Base-by-base conservation (phyloP, 345 rosid genomes). In the Gossypium turneri region DNA sequence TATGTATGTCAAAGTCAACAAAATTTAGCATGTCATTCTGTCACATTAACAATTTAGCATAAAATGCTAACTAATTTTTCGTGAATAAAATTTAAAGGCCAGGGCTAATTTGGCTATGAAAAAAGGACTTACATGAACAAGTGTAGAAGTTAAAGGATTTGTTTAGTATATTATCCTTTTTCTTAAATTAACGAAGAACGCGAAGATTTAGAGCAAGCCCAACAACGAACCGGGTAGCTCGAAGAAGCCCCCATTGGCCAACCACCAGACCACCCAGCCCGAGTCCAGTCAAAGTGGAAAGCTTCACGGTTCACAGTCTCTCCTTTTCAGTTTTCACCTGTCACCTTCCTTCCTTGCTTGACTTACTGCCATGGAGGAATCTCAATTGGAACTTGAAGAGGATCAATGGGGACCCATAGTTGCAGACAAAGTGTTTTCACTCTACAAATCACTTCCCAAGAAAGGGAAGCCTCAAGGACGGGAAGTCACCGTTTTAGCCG, bases 401-500 rank as follows among this genome's bases (percentile, higher is more conserved):
- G 17, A 27, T 9, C 47, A 69, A 69, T 52, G 73, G 73, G 73
- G 60, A 17, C 6, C 7, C 27, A 52, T 13, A n/a, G 73, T 70
- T 70, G 47, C 73, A 52, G 73, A 70, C 25, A 70, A 69, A n/a
- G 73, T 69, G 4, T 51, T 69, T 27, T 34, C 73, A 3, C 9
- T 69, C 25, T 69, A 69, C 4, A 16, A 29, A 2, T 69, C 73
- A 17, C 47, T 69, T n/a, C 59, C 73, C 11, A 69, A 69, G 60
- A 69, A 69, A 15, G 73, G 73, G 12, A 67, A 67, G 86, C 98
- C 98, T 61, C 98, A 92, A 83, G 97, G 97, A 22, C 86, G 89
- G 48, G 97, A 94, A 80, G 90, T 91, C 81, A 85, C 97, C 66
- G 97, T 88, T 24, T 78, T 90, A 71, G 86, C 97, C 17, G 88